A percentile compares a stretch with the other conserved stretches of the same genome.
Conservation (phyloP, 2,329 filamentous ascomycete species). For the Colletotrichum acutatum region DNA sequence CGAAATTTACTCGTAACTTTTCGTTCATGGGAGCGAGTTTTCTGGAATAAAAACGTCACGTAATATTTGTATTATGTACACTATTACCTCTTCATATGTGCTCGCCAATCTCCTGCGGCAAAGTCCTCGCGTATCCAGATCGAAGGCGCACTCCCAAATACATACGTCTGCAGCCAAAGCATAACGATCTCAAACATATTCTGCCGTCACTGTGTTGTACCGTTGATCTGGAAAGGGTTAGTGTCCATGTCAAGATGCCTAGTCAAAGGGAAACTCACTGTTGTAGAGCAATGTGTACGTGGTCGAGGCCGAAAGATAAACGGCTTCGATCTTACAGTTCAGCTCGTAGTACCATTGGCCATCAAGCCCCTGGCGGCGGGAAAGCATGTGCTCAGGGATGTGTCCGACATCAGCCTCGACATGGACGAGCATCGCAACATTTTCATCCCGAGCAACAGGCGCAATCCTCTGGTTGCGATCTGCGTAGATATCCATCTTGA, state of each 20-base stretch:
- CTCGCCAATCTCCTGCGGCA: not conserved
- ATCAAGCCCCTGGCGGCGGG: conserved; percentile 47
- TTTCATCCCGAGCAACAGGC: conserved; percentile 48
- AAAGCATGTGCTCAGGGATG: conserved; percentile 50
- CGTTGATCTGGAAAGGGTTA: conserved; percentile 43
- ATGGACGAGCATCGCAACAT: conserved; percentile 48
- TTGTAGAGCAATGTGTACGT: conserved; percentile 56
- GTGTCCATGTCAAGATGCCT: not conserved
- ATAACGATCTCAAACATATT: conserved; percentile 48
- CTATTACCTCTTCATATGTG: not conserved
- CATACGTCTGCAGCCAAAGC: too few relatives aligned
- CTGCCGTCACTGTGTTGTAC: conserved; percentile 54
- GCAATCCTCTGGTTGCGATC: conserved; percentile 44
- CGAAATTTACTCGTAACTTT: too few relatives aligned
- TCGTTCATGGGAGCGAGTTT: too few relatives aligned
- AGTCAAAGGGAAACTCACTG: conserved; percentile 41
- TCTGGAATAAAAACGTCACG: not conserved
- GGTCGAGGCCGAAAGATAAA: conserved; percentile 54
- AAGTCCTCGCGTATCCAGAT: not conserved
- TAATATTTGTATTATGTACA: not conserved
- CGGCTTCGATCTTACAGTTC: conserved; percentile 51
- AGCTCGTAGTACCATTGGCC: conserved; percentile 53
- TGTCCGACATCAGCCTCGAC: conserved; percentile 53
- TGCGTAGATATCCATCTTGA: conserved; percentile 49
- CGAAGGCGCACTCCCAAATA: too few relatives aligned